Evolutionary conservation across 1,139 yeast species (phyloP), one percentile per base, ranked within the genome.

Genomic region (Scheffersomyces insectosa): DNA sequence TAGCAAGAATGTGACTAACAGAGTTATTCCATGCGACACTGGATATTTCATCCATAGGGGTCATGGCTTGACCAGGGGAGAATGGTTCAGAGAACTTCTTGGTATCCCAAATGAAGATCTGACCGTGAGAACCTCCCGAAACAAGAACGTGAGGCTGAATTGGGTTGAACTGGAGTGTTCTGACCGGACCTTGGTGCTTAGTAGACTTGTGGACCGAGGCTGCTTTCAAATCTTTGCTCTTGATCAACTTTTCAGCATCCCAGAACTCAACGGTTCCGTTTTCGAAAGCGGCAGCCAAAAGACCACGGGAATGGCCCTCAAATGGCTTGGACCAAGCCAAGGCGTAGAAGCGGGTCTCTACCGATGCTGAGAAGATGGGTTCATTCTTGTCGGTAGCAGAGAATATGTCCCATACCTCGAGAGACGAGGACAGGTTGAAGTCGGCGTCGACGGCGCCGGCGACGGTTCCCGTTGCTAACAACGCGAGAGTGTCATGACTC

Each of bases 401-500:
- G 48, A 89, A 78, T 6, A 87, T 76, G 52, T 83, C 83, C 88
- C 95, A 87, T 48, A 93, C 73, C 56, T 89, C 95, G 47, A 93
- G 70, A 27, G 79, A 69, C 3, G 97, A 84, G 31, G 83, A 77
- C 31, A 95, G 82, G 39, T 91, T 83, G 66, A 91, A 90, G 59
- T 86, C 82, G 40, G 87, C 88, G 60, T 89, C 97, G 54, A 93
- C 86, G 12, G 97, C 95, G 12, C 98, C 98, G 0, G 98, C 93
- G 15, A 88, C 88, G 0, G 97, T 86, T 35, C 97, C 99, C 1
- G 97, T 82, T 25, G 89, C 97, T 55, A 91, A 66, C 45, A 82
- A 66, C 23, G 97, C 96, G 47, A 84, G 72, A 41, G 78, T 68
- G 55, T 84, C 88, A 57, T 77, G 81, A 44, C 97, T 88, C 98